These are phyloP conservation scores for Trichoderma sp. DNA, from an alignment of 2,329 filamentous ascomycete genomes.

Conservation along the genomic window DNA sequence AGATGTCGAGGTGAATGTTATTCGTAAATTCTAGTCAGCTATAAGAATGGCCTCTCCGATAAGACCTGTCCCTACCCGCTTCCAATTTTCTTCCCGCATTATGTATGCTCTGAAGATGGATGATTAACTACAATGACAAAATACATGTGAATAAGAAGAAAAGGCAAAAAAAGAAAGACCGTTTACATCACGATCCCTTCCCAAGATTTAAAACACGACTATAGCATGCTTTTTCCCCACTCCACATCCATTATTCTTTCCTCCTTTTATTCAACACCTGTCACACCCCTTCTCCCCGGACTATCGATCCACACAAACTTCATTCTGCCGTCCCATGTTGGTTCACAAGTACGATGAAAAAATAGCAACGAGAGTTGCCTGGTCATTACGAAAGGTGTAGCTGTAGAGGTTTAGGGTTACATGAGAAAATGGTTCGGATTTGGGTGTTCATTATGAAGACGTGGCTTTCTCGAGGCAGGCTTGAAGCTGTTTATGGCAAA, in stretches of 20 bases:
- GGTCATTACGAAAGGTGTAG: constrained; percentile 11
- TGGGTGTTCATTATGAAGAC: constrained; percentile 6
- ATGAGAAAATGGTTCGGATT: constrained; percentile 2
- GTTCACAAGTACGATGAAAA: not conserved
- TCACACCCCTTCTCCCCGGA: not conserved
- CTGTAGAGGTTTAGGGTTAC: not conserved
- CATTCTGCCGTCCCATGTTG: not conserved
- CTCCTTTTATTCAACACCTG: not conserved
- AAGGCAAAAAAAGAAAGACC: not conserved
- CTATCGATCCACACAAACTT: not conserved
- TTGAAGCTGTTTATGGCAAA: constrained; percentile 23
- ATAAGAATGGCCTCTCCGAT: not conserved
- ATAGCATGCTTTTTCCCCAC: not conserved
- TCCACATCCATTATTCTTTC: constrained; percentile 3
- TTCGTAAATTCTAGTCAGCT: constrained; percentile 7
- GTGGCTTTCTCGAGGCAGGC: constrained; percentile 29
- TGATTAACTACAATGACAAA: constrained; percentile 8
- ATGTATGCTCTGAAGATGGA: not conserved
- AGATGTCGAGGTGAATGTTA: not conserved
- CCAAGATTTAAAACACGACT: not conserved
- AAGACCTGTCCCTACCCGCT: not conserved
- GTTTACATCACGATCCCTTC: not conserved
- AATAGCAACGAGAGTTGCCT: not conserved
- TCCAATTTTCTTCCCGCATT: constrained; percentile 2
- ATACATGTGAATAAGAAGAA: not conserved